Base-by-base conservation (phyloP, 2,329 filamentous ascomycete species). In the Sphaerulina vaccinii region DNA sequence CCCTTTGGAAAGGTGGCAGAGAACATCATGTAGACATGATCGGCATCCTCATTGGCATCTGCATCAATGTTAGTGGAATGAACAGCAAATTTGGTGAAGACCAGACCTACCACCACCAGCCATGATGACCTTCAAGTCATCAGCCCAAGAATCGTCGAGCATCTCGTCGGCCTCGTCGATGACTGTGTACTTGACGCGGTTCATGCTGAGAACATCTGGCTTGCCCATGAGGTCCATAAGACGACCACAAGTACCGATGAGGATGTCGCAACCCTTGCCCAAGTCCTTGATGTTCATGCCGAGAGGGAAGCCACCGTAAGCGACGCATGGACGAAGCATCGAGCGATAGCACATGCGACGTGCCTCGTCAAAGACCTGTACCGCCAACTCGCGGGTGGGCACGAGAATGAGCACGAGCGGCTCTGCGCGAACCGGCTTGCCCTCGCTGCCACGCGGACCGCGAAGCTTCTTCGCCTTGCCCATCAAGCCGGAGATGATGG, bases 131-230 rank as follows among this genome's bases (percentile, higher is more conserved):
- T 79, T 78, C 54, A 97, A 79, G 3, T 91, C 84, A 0, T 83
- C 78, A 33, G 86, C 80, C 89, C 93, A 97, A 63, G 91, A 88
- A 1, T 76, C 67, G 2, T 78, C 69, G 0, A 99, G 79, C 78
- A 99, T 85, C 74, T 99, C 92, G 66, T 99, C 93, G 0, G 93
- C 93, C 68, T 99, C 93, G 54, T 97, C 93, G 56, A 99, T 85
- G 58, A 97, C 82, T 59, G 82, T 83, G 70, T 85, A 93, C 71
- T 85, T 86, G 55, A 96, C 79, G 35, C 92, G 88, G 18, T 79
- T 78, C 45, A 96, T 76, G 0, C 85, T 87, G 1, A 96, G 73
- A 11, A 87, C 65, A 13, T 84, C 70, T 0, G 84, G 82, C 24
- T 85, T 83, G 35, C 84, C 75, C 74, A 97, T 90, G 64, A 97